These are phyloP conservation scores for Jacaranda copaia DNA, from an alignment of 257 asterid species.

Conservation along the genomic window DNA sequence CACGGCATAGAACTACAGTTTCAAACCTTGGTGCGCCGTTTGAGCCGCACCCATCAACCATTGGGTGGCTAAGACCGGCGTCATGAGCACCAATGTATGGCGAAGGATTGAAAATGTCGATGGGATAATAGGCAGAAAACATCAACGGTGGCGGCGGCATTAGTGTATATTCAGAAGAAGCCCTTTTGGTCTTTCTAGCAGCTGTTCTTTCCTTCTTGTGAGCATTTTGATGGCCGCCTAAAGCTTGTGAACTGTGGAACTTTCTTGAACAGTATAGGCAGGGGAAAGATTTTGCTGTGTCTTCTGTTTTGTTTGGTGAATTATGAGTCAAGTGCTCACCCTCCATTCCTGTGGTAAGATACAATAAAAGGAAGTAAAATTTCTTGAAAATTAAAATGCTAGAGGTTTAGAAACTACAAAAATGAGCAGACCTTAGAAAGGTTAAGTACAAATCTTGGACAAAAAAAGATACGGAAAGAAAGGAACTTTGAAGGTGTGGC, in stretches of 20 bases:
- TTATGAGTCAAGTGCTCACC: slow-evolving; percentile 44
- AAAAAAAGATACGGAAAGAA: neutral
- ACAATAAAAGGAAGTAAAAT: neutral
- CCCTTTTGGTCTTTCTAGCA: slow-evolving; percentile 67
- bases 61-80: slow-evolving; percentile 48
- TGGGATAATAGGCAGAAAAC: slow-evolving; percentile 56
- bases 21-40: slow-evolving; percentile 56
- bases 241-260: slow-evolving; percentile 91
- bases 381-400: too few species aligned
- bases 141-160: slow-evolving; percentile 51
- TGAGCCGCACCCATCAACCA: slow-evolving; percentile 41
- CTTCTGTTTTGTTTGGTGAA: slow-evolving; percentile 47
- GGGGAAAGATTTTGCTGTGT: slow-evolving; percentile 65
- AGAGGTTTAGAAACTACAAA: too few species aligned
- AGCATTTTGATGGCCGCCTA: slow-evolving; percentile 97
- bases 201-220: slow-evolving; percentile 92
- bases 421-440: neutral
- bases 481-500: slow-evolving; percentile 27
- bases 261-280: slow-evolving; percentile 82
- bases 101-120: slow-evolving; percentile 65
- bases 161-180: slow-evolving; percentile 15
- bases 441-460: neutral
- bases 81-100: slow-evolving; percentile 55
- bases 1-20: slow-evolving; percentile 44
- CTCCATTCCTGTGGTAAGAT: slow-evolving; percentile 46